phyloP scores from a whole-genome alignment of 495 filamentous ascomycete genomes.

The Penicillium turbatum region DNA sequence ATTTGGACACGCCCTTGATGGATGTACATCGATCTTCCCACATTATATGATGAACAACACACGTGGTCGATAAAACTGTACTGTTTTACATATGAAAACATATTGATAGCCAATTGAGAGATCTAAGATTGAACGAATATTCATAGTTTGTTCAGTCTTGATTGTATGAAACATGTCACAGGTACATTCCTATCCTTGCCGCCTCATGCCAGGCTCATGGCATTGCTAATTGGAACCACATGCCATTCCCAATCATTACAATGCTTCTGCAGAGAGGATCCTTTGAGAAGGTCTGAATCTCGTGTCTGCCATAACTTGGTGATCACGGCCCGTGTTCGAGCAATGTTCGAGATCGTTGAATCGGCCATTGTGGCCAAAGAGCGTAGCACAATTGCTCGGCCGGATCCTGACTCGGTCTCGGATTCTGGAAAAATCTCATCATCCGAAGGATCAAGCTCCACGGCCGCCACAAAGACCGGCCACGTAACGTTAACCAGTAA shows the following conservation, averaged over 20 bases:
- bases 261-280: conserved; percentile 10
- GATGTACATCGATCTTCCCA: neutral
- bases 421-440: conserved; percentile 35
- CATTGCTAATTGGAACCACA: conserved; percentile 38
- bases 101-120: neutral
- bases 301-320: conserved; percentile 42
- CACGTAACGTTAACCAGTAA: conserved; percentile 35
- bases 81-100: too few species aligned
- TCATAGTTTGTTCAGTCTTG: neutral
- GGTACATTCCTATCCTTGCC: neutral
- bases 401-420: conserved; percentile 20
- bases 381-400: conserved; percentile 37
- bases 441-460: conserved; percentile 39
- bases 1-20: neutral
- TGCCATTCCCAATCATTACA: conserved; percentile 44
- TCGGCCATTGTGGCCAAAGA: conserved; percentile 39
- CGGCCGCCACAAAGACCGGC: conserved; percentile 45
- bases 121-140: neutral
- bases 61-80: too few species aligned
- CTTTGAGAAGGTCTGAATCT: conserved; percentile 35
- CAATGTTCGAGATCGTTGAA: conserved; percentile 39
- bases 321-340: conserved; percentile 40
- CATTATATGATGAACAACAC: neutral
- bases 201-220: conserved; percentile 42
- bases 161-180: neutral